A percentile compares a stretch with the other conserved stretches of the same genome.
Evolutionary conservation across 2,329 filamentous ascomycete species (phyloP).

Genomic region (Clarireedia monteithiana): DNA sequence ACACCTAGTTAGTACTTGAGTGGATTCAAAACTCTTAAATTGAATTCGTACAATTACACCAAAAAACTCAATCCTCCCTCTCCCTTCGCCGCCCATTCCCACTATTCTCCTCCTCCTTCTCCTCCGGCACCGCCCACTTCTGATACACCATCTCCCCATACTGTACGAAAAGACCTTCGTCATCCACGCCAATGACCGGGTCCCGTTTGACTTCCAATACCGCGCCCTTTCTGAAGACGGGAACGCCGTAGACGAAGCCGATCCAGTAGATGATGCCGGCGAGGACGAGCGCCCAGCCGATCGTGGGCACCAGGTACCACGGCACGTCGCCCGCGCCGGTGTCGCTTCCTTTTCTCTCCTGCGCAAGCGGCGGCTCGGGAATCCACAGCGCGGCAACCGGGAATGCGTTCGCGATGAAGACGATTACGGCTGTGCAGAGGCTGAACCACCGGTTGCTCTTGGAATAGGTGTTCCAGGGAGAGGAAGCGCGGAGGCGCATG

Average conservation of each 20-base stretch:
- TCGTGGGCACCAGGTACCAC: slow-evolving; percentile 8
- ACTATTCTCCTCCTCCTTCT: not conserved
- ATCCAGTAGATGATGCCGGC: not conserved
- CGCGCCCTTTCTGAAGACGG: not conserved
- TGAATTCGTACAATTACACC: too few relatives aligned
- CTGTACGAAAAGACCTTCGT: slow-evolving; percentile 1
- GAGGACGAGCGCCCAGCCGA: slow-evolving; percentile 3
- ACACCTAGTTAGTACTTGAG: too few relatives aligned
- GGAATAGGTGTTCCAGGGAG: slow-evolving; percentile 2
- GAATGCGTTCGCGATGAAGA: slow-evolving; percentile 1
- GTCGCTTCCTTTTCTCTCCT: too few relatives aligned
- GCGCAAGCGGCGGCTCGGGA: not conserved
- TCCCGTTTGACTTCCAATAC: not conserved
- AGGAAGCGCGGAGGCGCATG: not conserved
- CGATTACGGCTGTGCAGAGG: slow-evolving; percentile 1
- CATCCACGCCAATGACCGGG: not conserved
- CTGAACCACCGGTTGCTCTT: slow-evolving; percentile 1
- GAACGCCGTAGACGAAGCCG: not conserved
- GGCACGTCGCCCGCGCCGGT: not conserved
- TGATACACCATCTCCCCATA: slow-evolving; percentile 5
- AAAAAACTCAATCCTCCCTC: too few relatives aligned
- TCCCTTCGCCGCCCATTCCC: too few relatives aligned
- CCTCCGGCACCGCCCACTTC: slow-evolving; percentile 5
- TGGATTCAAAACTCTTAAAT: too few relatives aligned
- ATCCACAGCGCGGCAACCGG: slow-evolving; percentile 2